phyloP scores from a whole-genome alignment of 139 green algal species.

The Micromonas commoda region DNA sequence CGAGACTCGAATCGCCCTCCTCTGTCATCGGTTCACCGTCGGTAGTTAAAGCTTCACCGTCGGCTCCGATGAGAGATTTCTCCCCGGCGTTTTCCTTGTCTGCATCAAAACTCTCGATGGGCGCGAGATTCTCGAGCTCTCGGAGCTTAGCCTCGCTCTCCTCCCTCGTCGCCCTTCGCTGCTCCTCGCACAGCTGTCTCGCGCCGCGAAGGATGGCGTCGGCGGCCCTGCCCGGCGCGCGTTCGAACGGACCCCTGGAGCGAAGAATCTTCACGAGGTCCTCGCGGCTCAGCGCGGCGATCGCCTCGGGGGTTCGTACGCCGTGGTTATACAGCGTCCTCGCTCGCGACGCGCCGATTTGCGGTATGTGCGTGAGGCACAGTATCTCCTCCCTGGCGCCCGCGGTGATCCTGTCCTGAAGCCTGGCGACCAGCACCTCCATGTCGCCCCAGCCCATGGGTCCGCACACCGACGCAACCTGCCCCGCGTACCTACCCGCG shows the following conservation, averaged over 20 bases:
- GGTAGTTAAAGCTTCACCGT: no score
- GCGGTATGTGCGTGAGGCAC: neutral
- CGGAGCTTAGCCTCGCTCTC: neutral
- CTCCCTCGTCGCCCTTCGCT: neutral
- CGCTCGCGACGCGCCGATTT: neutral
- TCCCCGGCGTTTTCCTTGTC: neutral
- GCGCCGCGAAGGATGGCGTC: neutral
- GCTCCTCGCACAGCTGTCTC: constrained; percentile 4
- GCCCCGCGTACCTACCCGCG: neutral
- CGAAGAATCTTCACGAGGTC: neutral
- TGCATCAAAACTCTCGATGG: neutral
- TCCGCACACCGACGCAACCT: constrained; percentile 13
- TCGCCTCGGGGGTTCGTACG: neutral
- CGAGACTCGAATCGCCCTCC: no score
- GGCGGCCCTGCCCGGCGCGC: neutral
- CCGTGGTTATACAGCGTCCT: neutral
- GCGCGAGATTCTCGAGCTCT: neutral
- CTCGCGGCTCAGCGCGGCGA: neutral
- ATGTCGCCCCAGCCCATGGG: constrained; percentile 15
- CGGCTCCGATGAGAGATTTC: no score
- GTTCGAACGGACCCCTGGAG: neutral
- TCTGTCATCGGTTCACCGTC: no score
- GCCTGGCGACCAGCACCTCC: neutral
- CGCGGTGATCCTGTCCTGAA: constrained; percentile 1
- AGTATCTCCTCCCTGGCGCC: constrained; percentile 21